Percentiles rank a stretch among this genome's conserved stretches.
phyloP scores from a whole-genome alignment of 345 rosid genomes.

The Physaria fendleri region DNA sequence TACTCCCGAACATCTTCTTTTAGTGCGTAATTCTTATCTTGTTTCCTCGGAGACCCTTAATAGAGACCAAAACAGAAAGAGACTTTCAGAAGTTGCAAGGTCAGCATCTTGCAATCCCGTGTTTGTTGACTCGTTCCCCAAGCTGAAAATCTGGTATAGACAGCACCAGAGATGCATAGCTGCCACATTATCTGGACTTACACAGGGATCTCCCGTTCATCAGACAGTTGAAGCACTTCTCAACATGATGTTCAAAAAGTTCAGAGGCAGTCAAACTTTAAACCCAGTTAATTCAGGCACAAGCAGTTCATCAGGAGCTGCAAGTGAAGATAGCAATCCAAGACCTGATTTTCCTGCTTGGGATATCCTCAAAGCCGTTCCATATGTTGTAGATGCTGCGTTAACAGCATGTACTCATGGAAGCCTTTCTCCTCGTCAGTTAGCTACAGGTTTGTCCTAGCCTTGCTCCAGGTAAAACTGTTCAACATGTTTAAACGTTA shows the following conservation, averaged over 20 bases:
- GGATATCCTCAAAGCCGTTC: conserved; percentile 94
- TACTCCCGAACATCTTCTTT: conserved; percentile 87
- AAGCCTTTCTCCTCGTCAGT: conserved; percentile 87
- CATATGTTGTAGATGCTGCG: conserved; percentile 92
- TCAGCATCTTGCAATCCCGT: conserved; percentile 54
- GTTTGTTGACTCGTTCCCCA: conserved; percentile 87
- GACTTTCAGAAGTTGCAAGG: conserved; percentile 57
- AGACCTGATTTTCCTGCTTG: conserved; percentile 84
- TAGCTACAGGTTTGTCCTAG: conserved; percentile 96
- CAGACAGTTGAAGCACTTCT: conserved; percentile 79
- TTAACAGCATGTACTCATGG: conserved; percentile 94
- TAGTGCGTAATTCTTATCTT: conserved; percentile 77
- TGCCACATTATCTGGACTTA: conserved; percentile 76
- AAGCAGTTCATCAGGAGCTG: conserved; percentile 71
- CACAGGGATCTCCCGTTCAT: conserved; percentile 78
- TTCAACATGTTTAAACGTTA: background rate
- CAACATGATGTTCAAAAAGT: conserved; percentile 70
- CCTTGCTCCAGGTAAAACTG: conserved; percentile 68
- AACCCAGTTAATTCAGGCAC: conserved; percentile 68
- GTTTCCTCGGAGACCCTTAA: conserved; percentile 50
- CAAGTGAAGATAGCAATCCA: conserved; percentile 50
- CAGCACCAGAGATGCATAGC: conserved; percentile 91
- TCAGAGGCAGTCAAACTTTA: conserved; percentile 55
- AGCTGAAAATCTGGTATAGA: conserved; percentile 79
- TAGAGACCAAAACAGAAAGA: conserved; percentile 49